Base-by-base conservation (phyloP, 371 early-diverging fungal genomes). In the Syncephalastrum monosporum region DNA sequence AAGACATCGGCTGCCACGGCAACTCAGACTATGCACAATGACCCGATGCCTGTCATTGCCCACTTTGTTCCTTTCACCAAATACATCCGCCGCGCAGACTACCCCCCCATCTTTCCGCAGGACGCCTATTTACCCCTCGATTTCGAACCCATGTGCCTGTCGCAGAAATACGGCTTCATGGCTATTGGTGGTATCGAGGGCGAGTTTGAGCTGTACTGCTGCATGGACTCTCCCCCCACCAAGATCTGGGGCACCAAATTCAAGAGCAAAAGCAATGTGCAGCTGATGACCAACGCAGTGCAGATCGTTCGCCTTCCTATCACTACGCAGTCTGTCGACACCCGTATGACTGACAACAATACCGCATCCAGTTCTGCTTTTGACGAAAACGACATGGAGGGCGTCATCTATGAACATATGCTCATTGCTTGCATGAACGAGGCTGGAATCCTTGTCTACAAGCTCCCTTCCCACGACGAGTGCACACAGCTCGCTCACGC, bases 151-250 rank as follows among this genome's bases (percentile, higher is more conserved):
- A 49, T 82, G 33, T 82, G 85, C 49, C 33, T 84, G 23, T 77
- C 76, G 5, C 74, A 77, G 43, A 73, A 72, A 29, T 82, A 77
- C 43, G 85, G 85, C 7, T 84, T 79, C 53, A 72, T 84, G 64
- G 82, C 74, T 6, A 70, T 80, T 29, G 85, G 85, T 43, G 72
- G 79, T 3, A 27, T 69, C 4, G 74, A 76, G 42, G 81, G 82
- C 5, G 72, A 67, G 41, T 66, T 82, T 19, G 71, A 72, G 33
- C 66, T 81, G 15, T 79, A 77, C 45, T 84, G 85, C 46, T 80
- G 77, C 47, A 70, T 77, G 59, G 64, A 74, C 12, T 50, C 51
- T 4, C 52, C 73, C 45, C 59, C 61, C 5, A 21, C 61, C 45
- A 73, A 81, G 65, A 66, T 72, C 38, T 71, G 72, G 77, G 69